Evolutionary conservation across 345 rosid genomes (phyloP), one percentile per base, ranked within the genome.

Genomic region (Conringia planisiliqua): DNA sequence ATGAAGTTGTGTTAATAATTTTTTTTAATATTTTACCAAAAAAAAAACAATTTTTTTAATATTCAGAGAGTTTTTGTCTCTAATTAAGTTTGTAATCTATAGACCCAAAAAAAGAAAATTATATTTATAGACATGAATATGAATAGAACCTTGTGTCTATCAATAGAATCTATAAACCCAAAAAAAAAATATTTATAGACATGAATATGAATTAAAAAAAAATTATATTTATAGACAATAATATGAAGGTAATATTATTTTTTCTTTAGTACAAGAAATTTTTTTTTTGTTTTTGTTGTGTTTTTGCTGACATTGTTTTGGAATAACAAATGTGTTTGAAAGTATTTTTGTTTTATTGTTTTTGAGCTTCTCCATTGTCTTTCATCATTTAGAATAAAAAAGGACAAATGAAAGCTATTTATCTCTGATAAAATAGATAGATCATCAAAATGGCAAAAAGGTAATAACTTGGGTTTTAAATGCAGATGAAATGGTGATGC

Each of bases 401-500:
- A 67, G 73, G 60, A 66, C 50, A 46, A 55, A 26, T 5, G 8
- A 32, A 74, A 47, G 65, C 30, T 46, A 50, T 48, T 56, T 42
- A 6, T 52, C 58, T 47, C 0, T 51, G 40, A 24, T 51, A 22
- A 24, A 51, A 20, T 48, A 9, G 72, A 66, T 66, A 58, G 14
- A 48, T 38, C 43, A 48, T 38, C 61, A 67, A 74, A 27, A 74
- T 59, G 72, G 62, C 68, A 12, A 67, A 74, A 48, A 27, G 4
- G 39, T 6, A 66, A 36, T 24, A 35, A 26, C 24, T 24, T 46
- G 65, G 72, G 60, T 42, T 65, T 30, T 24, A 54, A 56, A 55
- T 22, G 26, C 14, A 36, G 22, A 74, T 26, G 72, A 74, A 35
- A 48, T 36, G 50, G 33, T 48, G 2, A 10, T 42, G 73, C 32